Percentiles rank a stretch among this genome's conserved stretches.
phyloP scores from a whole-genome alignment of 2,329 filamentous ascomycete genomes.

The Diaporthe aspalathi region DNA sequence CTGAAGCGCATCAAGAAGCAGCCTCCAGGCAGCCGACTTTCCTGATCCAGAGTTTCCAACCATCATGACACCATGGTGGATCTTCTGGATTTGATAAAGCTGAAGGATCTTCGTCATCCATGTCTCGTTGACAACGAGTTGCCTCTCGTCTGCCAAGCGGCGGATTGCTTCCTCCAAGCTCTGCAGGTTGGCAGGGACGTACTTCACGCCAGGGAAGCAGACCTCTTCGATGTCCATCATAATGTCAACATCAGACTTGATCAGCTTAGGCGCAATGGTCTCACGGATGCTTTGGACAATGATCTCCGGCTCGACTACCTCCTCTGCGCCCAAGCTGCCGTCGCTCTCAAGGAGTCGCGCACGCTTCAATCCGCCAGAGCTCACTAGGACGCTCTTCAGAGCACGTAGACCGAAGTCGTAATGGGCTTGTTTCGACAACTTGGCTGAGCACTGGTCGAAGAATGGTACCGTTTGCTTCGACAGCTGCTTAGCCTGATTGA shows the following conservation, averaged over 20 bases:
- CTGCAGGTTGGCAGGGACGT: constrained; percentile 87
- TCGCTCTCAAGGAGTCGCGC: constrained; percentile 73
- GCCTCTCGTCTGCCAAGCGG: constrained; percentile 83
- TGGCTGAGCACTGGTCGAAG: constrained; percentile 88
- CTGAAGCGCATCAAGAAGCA: constrained; percentile 90
- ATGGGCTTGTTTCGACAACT: constrained; percentile 94
- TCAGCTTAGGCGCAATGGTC: constrained; percentile 97
- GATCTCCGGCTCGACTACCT: constrained; percentile 91
- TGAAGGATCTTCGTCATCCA: constrained; percentile 99
- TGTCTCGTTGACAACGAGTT: constrained; percentile 88
- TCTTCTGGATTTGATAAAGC: constrained; percentile 96
- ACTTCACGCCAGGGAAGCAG: constrained; percentile 93
- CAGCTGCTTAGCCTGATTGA: constrained; percentile 93
- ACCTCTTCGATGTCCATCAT: constrained; percentile 86
- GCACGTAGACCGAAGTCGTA: constrained; percentile 99
- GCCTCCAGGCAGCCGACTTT: constrained; percentile 95
- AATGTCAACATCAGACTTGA: constrained; percentile 88
- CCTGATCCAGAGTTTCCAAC: constrained; percentile 97
- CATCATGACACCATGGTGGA: constrained; percentile 99
- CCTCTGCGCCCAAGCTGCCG: constrained; percentile 71
- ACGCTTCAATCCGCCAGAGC: constrained; percentile 95
- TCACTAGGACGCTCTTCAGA: constrained; percentile 97
- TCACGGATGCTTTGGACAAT: constrained; percentile 98
- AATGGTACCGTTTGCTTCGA: constrained; percentile 98
- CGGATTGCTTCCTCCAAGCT: constrained; percentile 84